Conservation (phyloP, 176 grass and related monocot species). For the Lolium multiflorum region DNA sequence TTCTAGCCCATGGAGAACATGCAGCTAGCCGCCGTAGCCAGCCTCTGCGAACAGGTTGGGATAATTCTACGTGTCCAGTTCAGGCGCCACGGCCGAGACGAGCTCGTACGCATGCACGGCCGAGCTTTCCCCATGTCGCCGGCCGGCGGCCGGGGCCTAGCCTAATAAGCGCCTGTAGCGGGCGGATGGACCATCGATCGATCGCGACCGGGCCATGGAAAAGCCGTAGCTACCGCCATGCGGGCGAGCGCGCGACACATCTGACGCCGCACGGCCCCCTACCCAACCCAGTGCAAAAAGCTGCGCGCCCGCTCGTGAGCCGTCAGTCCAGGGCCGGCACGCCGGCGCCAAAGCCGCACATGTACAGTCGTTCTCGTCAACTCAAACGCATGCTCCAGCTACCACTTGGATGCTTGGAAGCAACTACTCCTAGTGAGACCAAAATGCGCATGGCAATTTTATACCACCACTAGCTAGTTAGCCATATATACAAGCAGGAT, state of each 20-base stretch:
- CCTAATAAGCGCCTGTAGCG: not conserved
- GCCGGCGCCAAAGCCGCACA: conserved; percentile 38
- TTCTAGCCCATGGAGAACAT: too few species aligned
- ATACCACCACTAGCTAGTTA: not conserved
- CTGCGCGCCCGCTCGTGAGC: conserved; percentile 8
- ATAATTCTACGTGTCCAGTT: not conserved
- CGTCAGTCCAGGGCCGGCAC: conserved; percentile 16
- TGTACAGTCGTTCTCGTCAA: not conserved
- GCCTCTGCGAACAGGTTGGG: not conserved
- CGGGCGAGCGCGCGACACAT: not conserved
- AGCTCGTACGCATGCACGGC: not conserved
- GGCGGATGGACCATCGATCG: not conserved
- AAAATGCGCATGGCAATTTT: not conserved
- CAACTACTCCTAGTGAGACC: not conserved
- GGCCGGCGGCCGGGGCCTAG: not conserved
- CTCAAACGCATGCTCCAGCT: conserved; percentile 22
- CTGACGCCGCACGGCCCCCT: conserved; percentile 29
- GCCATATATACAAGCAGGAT: not conserved
- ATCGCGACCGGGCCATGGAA: not conserved
- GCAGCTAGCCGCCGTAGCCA: too few species aligned
- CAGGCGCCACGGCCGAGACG: not conserved
- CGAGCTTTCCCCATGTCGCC: not conserved
- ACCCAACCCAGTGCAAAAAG: conserved; percentile 4
- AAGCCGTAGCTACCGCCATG: not conserved
- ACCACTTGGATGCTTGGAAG: conserved; percentile 1